Conservation (phyloP, 352 stramenopile genomes). For the Phytophthora sp. region DNA sequence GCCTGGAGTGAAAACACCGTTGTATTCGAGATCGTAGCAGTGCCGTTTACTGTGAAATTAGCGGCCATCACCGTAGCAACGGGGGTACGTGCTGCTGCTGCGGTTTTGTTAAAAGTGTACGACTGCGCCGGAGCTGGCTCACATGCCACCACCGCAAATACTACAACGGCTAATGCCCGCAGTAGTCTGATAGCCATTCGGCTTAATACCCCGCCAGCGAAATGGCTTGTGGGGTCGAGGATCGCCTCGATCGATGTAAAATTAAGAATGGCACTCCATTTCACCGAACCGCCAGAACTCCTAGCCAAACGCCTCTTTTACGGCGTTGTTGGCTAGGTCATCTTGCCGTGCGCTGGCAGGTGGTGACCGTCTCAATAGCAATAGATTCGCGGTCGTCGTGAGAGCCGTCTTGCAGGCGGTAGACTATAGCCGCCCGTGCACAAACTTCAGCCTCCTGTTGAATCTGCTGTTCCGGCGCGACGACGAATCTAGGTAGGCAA, state of each 20-base stretch:
- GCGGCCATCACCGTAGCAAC: conserved; percentile 11
- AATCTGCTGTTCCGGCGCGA: conserved; percentile 26
- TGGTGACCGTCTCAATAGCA: conserved; percentile 22
- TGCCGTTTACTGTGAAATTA: conserved; percentile 15
- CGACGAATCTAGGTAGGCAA: conserved; percentile 23
- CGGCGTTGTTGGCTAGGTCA: neutral
- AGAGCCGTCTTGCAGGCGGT: neutral
- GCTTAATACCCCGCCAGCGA: no score
- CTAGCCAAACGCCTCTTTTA: conserved; percentile 8
- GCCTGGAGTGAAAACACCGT: neutral
- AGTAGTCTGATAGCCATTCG: no score
- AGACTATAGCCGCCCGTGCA: no score
- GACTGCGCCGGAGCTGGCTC: conserved; percentile 15
- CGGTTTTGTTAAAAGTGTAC: conserved; percentile 27
- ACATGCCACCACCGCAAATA: conserved; percentile 9
- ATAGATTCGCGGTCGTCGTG: conserved; percentile 27
- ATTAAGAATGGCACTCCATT: conserved; percentile 28
- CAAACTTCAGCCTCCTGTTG: conserved; percentile 25
- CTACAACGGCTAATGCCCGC: conserved; percentile 12
- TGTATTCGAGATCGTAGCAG: neutral
- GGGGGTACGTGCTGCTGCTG: conserved; percentile 15
- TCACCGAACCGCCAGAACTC: conserved; percentile 20
- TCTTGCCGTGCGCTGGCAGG: conserved; percentile 4
- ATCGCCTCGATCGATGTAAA: conserved; percentile 10
- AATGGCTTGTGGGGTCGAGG: neutral